These are phyloP conservation scores for Mediolabrus comicus DNA, from an alignment of 108 stramenopile species.

Conservation along the genomic window DNA sequence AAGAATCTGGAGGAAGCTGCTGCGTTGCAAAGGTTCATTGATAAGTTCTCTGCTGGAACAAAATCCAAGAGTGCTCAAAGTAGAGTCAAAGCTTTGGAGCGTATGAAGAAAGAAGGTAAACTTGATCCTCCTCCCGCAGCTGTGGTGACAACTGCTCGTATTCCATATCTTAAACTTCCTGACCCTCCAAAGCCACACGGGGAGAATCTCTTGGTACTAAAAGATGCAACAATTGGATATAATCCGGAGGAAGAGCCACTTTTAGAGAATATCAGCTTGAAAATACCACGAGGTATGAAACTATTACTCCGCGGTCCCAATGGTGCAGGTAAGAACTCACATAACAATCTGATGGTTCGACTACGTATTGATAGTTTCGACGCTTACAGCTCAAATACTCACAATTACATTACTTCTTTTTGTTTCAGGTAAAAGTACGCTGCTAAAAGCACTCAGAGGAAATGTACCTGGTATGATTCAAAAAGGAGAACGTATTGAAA, in stretches of 20 bases:
- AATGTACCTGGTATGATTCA: conserved; percentile 40
- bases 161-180: conserved; percentile 3
- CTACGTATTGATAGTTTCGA: too few relatives aligned
- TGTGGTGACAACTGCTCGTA: conserved; percentile 23
- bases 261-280: conserved; percentile 42
- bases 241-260: conserved; percentile 23
- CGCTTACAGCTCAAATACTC: too few relatives aligned
- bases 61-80: conserved; percentile 75
- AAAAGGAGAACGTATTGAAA: conserved; percentile 56
- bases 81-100: conserved; percentile 71
- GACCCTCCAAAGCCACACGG: conserved; percentile 51
- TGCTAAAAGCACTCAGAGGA: conserved; percentile 77
- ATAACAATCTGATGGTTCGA: neutral
- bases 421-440: conserved; percentile 84
- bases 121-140: conserved; percentile 45
- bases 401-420: too few relatives aligned
- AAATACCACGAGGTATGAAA: conserved; percentile 66
- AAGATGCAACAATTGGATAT: conserved; percentile 59
- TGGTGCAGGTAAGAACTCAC: conserved; percentile 60
- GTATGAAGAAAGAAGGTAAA: conserved; percentile 60
- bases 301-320: conserved; percentile 71
- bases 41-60: conserved; percentile 73
- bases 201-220: conserved; percentile 45
- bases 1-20: conserved; percentile 69
- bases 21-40: conserved; percentile 71